phyloP scores from a whole-genome alignment of 1,139 yeast genomes.

The Blastobotrys proliferans region DNA sequence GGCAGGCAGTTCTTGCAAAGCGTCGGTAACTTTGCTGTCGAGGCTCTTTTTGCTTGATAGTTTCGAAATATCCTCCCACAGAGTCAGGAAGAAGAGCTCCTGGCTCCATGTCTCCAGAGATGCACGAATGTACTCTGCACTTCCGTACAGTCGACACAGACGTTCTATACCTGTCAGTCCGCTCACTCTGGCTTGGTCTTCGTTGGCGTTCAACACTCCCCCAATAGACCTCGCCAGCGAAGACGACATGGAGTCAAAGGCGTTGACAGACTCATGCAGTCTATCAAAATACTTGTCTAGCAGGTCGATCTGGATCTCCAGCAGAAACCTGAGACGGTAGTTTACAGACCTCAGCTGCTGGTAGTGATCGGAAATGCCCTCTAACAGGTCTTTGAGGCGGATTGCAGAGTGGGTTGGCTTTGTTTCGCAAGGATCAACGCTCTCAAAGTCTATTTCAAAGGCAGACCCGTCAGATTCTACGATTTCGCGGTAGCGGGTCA shows the following conservation, averaged over 20 bases:
- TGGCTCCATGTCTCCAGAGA: constrained; percentile 62
- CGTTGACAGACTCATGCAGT: constrained; percentile 45
- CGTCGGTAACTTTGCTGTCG: constrained; percentile 17
- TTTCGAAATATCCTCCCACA: constrained; percentile 44
- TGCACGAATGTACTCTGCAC: constrained; percentile 49
- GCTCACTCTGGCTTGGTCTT: constrained; percentile 39
- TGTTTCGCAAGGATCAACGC: constrained; percentile 42
- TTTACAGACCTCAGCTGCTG: constrained; percentile 52
- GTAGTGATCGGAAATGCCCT: constrained; percentile 63
- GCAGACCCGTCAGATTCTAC: constrained; percentile 49
- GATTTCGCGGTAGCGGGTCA: constrained; percentile 53
- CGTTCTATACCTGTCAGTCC: constrained; percentile 50
- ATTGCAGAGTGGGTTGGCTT: constrained; percentile 68
- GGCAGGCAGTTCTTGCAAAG: constrained; percentile 13
- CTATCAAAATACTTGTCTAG: constrained; percentile 56
- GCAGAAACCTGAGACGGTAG: constrained; percentile 63
- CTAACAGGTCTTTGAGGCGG: constrained; percentile 57
- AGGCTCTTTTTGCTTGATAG: constrained; percentile 18
- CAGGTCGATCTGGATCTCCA: constrained; percentile 63
- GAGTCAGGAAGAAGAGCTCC: constrained; percentile 58
- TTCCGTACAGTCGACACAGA: constrained; percentile 58
- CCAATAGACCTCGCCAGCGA: constrained; percentile 40
- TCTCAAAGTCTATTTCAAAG: constrained; percentile 59
- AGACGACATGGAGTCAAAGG: constrained; percentile 47
- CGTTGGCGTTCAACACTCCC: constrained; percentile 36